Conservation (phyloP, 805 yeast genomes). For the Suhomyces kilbournensis region DNA sequence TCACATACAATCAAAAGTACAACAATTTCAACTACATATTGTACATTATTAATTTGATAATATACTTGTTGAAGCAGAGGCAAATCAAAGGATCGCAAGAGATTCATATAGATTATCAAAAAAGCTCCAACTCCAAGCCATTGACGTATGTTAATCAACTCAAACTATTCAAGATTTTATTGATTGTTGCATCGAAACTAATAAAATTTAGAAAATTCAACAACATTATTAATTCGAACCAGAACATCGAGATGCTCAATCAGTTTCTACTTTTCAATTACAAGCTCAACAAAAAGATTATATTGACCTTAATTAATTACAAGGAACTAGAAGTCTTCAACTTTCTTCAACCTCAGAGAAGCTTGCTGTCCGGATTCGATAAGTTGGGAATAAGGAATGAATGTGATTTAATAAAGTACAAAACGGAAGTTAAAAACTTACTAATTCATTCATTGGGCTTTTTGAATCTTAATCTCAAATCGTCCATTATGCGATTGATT, state of each 20-base stretch:
- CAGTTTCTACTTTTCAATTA: conserved; percentile 33
- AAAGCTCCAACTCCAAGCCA: background rate
- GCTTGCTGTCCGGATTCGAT: background rate
- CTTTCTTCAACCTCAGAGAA: conserved; percentile 6
- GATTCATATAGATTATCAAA: background rate
- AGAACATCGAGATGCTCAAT: conserved; percentile 21
- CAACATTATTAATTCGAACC: conserved; percentile 21
- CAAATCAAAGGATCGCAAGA: conserved; percentile 1
- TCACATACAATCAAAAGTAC: conserved; percentile 11
- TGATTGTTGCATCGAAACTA: conserved; percentile 27
- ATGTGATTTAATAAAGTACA: background rate
- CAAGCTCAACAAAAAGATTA: conserved; percentile 35
- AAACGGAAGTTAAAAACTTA: conserved; percentile 11
- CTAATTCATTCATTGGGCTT: conserved; percentile 27
- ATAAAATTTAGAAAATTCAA: conserved; percentile 24
- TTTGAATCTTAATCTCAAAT: conserved; percentile 25
- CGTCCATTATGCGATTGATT: conserved; percentile 27
- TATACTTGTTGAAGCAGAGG: conserved; percentile 25
- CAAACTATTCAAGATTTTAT: conserved; percentile 28
- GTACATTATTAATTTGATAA: conserved; percentile 22
- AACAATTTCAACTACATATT: conserved; percentile 15
- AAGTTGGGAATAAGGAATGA: background rate
- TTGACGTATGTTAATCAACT: conserved; percentile 12
- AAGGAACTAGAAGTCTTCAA: conserved; percentile 31
- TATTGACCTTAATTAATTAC: conserved; percentile 27